Percentiles rank a stretch among this genome's conserved stretches.
Evolutionary conservation across 805 yeast genomes (phyloP).

Genomic region (Starmerella sp.): DNA sequence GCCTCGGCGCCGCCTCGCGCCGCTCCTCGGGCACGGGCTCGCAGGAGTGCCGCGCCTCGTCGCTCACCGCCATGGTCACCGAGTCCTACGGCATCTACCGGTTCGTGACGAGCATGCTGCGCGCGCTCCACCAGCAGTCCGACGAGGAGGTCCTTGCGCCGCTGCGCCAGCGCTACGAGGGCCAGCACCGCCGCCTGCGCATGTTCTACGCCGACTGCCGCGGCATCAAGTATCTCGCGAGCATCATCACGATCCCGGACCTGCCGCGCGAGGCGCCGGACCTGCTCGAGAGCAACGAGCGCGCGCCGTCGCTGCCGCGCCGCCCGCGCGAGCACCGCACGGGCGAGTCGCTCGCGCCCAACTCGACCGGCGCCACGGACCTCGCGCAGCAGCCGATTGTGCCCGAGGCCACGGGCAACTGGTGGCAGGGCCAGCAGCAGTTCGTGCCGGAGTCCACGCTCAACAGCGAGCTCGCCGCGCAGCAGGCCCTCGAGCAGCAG

Average conservation of each 20-base stretch:
- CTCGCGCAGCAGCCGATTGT: constrained; percentile 12
- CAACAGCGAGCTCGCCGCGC: constrained; percentile 36
- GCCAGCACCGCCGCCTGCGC: constrained; percentile 58
- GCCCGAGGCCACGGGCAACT: constrained; percentile 33
- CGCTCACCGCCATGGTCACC: constrained; percentile 78
- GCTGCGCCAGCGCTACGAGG: constrained; percentile 54
- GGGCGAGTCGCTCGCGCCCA: constrained; percentile 19
- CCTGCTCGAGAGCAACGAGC: constrained; percentile 39
- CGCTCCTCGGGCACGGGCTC: constrained; percentile 23
- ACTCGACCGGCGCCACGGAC: constrained; percentile 21
- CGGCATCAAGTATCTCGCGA: constrained; percentile 65
- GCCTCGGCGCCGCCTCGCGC: constrained; percentile 41
- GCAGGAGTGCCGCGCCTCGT: constrained; percentile 67
- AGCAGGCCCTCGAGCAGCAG: constrained; percentile 46
- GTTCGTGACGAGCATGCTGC: constrained; percentile 77
- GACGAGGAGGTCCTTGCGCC: constrained; percentile 69
- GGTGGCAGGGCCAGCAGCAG: constrained; percentile 37
- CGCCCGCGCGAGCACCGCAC: constrained; percentile 29
- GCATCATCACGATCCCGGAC: constrained; percentile 70
- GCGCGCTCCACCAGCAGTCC: constrained; percentile 70
- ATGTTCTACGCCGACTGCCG: constrained; percentile 88
- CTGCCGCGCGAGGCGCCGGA: constrained; percentile 51
- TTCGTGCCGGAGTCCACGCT: background rate
- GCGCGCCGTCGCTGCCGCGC: constrained; percentile 33
- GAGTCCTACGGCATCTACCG: constrained; percentile 90